phyloP scores from a whole-genome alignment of 345 rosid genomes.

The Melaleuca alternifolia region DNA sequence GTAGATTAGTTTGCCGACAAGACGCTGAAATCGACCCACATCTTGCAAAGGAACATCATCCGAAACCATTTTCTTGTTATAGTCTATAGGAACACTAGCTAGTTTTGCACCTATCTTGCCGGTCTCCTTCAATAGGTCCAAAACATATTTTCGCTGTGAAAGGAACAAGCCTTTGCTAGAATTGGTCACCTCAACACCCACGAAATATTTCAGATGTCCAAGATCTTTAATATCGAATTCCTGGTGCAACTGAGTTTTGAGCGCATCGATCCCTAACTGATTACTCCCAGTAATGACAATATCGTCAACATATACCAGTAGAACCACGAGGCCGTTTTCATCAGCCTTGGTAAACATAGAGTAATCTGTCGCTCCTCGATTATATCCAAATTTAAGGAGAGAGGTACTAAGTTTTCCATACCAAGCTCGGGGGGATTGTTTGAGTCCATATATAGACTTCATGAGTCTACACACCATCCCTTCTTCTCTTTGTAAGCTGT shows the following conservation, averaged over 20 bases:
- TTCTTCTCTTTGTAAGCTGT: too few relatives aligned
- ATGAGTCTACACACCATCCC: neutral
- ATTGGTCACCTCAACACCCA: neutral
- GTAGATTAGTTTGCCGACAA: neutral
- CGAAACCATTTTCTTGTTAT: neutral
- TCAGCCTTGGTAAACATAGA: too few relatives aligned
- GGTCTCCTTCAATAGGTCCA: neutral
- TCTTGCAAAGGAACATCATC: rapidly evolving
- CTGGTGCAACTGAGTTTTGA: rapidly evolving
- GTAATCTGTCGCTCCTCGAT: too few relatives aligned
- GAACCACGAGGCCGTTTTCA: neutral
- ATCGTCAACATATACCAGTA: neutral
- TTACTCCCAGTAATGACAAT: neutral
- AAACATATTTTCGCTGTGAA: neutral
- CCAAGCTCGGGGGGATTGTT: too few relatives aligned
- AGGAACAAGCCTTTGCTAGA: neutral
- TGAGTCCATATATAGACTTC: neutral
- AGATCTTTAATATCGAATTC: neutral
- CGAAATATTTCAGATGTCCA: neutral
- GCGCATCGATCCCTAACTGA: neutral
- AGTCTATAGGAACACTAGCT: neutral
- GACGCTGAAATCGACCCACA: neutral
- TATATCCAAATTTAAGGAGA: too few relatives aligned
- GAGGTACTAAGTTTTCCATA: too few relatives aligned
- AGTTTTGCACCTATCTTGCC: neutral